phyloP scores from a whole-genome alignment of 768 basidiomycete species.

The Tylopilus vinaceipallidus region DNA sequence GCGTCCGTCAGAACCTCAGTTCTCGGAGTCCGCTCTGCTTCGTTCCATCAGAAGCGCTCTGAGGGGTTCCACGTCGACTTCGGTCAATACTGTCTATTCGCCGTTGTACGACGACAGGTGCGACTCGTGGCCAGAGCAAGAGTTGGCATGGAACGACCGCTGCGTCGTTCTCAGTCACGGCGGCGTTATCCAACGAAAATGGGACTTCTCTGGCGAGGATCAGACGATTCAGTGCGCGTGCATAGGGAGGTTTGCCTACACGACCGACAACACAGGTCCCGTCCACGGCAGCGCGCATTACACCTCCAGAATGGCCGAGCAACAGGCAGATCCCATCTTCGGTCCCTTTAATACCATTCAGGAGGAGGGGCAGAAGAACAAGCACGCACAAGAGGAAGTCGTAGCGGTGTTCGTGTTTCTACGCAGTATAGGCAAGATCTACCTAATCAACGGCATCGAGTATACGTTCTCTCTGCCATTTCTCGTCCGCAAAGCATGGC shows the following conservation, averaged over 20 bases:
- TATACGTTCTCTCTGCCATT: slow-evolving; percentile 82
- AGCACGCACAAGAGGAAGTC: slow-evolving; percentile 37
- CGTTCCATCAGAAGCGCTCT: slow-evolving; percentile 59
- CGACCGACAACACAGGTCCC: slow-evolving; percentile 25
- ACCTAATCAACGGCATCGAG: slow-evolving; percentile 65
- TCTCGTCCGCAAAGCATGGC: slow-evolving; percentile 76
- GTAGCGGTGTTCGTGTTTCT: slow-evolving; percentile 76
- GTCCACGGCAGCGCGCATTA: slow-evolving; percentile 30
- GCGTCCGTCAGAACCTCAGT: neutral
- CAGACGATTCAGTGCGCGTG: slow-evolving; percentile 80
- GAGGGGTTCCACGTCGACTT: slow-evolving; percentile 49
- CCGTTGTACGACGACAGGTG: slow-evolving; percentile 39
- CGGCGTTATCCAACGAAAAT: slow-evolving; percentile 66
- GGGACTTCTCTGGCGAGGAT: slow-evolving; percentile 70
- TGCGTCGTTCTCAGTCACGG: slow-evolving; percentile 65
- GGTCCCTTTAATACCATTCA: slow-evolving; percentile 42
- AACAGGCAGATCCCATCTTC: slow-evolving; percentile 30
- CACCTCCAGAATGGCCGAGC: slow-evolving; percentile 20
- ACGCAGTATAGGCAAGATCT: slow-evolving; percentile 70
- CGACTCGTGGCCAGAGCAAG: slow-evolving; percentile 51
- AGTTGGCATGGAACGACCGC: slow-evolving; percentile 67
- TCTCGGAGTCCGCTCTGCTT: slow-evolving; percentile 42
- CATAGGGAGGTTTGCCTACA: slow-evolving; percentile 67
- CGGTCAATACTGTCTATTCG: slow-evolving; percentile 41
- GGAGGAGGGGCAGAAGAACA: slow-evolving; percentile 40